Evolutionary conservation across 257 asterid species (phyloP), one percentile per base, ranked within the genome.

Genomic region (Euphrasia confusa): DNA sequence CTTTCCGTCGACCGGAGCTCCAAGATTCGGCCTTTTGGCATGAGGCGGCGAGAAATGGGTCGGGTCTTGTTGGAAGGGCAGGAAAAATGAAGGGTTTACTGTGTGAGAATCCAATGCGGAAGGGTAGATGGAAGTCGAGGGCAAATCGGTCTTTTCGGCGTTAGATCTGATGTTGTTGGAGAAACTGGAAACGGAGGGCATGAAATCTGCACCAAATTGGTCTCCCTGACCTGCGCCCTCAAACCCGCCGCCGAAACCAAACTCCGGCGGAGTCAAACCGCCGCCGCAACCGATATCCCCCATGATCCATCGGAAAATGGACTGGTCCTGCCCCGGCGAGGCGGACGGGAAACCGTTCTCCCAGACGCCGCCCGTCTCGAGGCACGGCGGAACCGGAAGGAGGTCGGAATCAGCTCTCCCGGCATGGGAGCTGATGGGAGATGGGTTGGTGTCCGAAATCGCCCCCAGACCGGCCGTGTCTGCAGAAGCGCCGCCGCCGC

Each of bases 391-490:
- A 54, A 76, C 67, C 28, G 78, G 83, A n/a, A 79, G 79, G 10
- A 77, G 81, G 17, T 76, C 84, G 58, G 90, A 79, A 59, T 81
- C 88, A 79, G 75, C 69, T 64, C 75, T 63, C 3, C 80, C 95
- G 6, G 84, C 93, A 82, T 77, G 77, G 61, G 95, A 79, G 78
- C 89, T 86, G 70, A 87, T 85, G 71, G 68, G 92, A 75, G 78
- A 79, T 82, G 45, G 75, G 93, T 78, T 86, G 13, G 75, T 21
- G 63, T 73, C 88, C 4, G 95, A 87, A 77, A 81, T 81, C 71
- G 87, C 89, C 83, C 89, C 89, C 87, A 82, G 91, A 3, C 80
- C 89, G 67, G 90, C 82, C 72, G 90, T 80, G 72, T 79, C 85
- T 45, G 82, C 71, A 52, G 88, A 80, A 75, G 75, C 81, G 45